Conservation (phyloP, 176 grass and related monocot species). For the Cenchrus fungigraminus region DNA sequence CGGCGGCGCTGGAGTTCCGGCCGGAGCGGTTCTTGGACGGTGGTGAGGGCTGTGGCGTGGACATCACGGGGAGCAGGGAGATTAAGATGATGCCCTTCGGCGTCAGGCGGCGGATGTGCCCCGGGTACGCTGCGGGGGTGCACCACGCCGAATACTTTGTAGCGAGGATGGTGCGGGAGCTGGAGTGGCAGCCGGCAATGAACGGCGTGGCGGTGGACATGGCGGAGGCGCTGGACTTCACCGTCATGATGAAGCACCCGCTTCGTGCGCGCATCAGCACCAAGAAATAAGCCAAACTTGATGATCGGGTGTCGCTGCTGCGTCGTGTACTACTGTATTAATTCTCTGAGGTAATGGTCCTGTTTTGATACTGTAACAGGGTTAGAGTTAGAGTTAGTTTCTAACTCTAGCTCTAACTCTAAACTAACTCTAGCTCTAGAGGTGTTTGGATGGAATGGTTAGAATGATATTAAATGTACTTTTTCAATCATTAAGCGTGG, state of each 20-base stretch:
- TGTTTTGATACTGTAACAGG: too few relatives aligned
- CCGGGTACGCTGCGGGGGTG: slow-evolving; percentile 41
- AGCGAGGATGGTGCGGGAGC: slow-evolving; percentile 42
- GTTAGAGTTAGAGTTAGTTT: too few relatives aligned
- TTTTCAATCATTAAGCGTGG: too few relatives aligned
- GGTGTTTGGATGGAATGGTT: too few relatives aligned
- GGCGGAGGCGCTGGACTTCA: slow-evolving; percentile 36
- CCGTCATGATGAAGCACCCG: slow-evolving; percentile 40
- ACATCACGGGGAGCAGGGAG: slow-evolving; percentile 51
- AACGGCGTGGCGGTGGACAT: slow-evolving; percentile 39
- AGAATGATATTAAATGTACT: too few relatives aligned
- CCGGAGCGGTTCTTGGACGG: slow-evolving; percentile 57
- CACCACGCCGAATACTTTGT: slow-evolving; percentile 55
- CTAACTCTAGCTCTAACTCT: too few relatives aligned
- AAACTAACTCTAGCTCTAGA: too few relatives aligned
- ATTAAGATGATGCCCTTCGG: slow-evolving; percentile 83
- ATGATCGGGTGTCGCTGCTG: too few relatives aligned
- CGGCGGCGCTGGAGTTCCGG: slow-evolving; percentile 43
- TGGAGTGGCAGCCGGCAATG: slow-evolving; percentile 39
- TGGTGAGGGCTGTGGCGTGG: slow-evolving; percentile 43
- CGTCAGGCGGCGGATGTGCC: slow-evolving; percentile 62
- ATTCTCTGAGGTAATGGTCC: too few relatives aligned
- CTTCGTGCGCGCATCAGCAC: background rate
- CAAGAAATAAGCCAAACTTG: too few relatives aligned
- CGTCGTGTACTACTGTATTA: too few relatives aligned